Evolutionary conservation across 2,329 filamentous ascomycete genomes (phyloP), one percentile per base, ranked within the genome.

Genomic region (Huntiella bhutanensis): DNA sequence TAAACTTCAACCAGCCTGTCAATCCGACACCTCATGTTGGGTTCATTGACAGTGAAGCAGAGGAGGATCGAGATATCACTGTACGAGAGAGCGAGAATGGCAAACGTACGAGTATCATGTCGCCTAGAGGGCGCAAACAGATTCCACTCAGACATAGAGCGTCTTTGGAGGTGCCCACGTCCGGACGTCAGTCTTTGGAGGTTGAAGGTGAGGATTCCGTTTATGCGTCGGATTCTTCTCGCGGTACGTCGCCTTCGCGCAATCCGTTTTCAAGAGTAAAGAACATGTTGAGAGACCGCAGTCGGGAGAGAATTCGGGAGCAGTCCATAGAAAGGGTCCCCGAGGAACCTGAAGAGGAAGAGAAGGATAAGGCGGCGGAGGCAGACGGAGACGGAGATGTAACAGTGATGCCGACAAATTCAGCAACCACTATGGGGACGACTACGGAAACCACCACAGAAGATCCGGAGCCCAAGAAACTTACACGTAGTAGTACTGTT

Each of bases 161-260:
- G 22, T 28, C 22, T 28, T 28, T 28, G 22, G 22, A 28, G 22
- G 22, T 28, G 22, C 22, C 22, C 3, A 28, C 22, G 8, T 28
- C 22, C 6, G 22, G 22, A 28, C 22, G 22, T 28, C 22, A 28
- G 22, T 28, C 22, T 28, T 28, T 28, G 22, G 22, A 28, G 22
- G 22, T 28, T 28, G 22, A 28, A 28, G 22, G 10, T 17, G 38
- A 34, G 8, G 39, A 37, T 5, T 22, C 41, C 8, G 5, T 49
- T 11, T 45, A 49, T 6, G 41, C 22, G 11, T 49, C 32, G 49
- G 51, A 39, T 3, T 66, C 66, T 5, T 84, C 77, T 54, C 71
- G 80, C 17, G 67, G 72, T 1, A 64, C 66, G 2, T 84, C 81
- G 5, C 80, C 80, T 28, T 63, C 65, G 0, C 70, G 77, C 44